Evolutionary conservation across 805 yeast species (phyloP), one percentile per base, ranked within the genome.

Genomic region (Metschnikowia colocasiae): DNA sequence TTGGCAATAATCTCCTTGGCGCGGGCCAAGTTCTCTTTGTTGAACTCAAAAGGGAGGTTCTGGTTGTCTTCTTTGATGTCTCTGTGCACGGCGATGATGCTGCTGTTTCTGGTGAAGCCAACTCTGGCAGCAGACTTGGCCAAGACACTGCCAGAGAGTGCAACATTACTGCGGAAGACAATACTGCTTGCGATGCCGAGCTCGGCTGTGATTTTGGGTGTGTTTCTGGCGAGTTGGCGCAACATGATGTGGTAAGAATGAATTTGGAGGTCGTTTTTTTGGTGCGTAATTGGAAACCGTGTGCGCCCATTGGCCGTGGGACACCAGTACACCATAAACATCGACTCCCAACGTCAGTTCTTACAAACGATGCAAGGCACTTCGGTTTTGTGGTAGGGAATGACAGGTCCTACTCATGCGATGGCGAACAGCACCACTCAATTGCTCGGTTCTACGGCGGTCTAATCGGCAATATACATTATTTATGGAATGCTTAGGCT

Each of bases 1-100:
- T 86, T 86, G 59, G 85, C 79, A 45, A 87, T 75, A 60, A 87
- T 80, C 52, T 78, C 83, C 49, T 83, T 69, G n/a, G 95, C 95
- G 55, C 87, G 74, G 53, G 74, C 69, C 61, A 69, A 57, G 72
- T 86, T 87, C 53, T 81, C 88, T 12, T 74, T 59, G 48, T 74
- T 74, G 73, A 87, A 88, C 64, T 84, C 89, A 65, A 88, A 88
- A 36, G 88, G 83, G 45, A 82, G 71, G 45, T 73, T 67, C 40
- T 79, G 80, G 67, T 85, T 83, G 74, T 88, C 86, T 40, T 76
- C 76, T 37, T 79, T 74, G 29, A 84, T 75, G 58, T 88, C 81
- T 64, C 95, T 78, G 70, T 87, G 96, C 46, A 85, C 88, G 22
- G 84, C 65, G 63, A 75, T 57, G 56, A 74, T 59, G 55, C 75